Conservation (phyloP, 495 filamentous ascomycete genomes). For the Xeromyces bisporus region DNA sequence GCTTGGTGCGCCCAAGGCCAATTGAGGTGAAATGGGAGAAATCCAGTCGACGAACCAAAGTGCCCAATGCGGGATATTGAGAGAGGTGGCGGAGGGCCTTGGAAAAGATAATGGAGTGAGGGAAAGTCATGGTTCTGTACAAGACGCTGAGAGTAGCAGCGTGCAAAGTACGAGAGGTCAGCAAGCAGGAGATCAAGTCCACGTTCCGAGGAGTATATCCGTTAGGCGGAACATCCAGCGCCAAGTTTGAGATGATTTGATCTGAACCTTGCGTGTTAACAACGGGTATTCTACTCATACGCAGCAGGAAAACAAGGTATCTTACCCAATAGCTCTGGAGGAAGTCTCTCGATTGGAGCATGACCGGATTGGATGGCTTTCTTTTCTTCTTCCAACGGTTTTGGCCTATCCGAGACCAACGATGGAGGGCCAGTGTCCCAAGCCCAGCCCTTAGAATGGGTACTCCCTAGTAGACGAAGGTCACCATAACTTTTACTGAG, state of each 20-base stretch:
- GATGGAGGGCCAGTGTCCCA: conserved; percentile 29
- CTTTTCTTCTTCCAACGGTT: conserved; percentile 13
- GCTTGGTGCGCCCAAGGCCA: conserved; percentile 60
- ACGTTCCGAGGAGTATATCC: conserved; percentile 64
- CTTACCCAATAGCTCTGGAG: conserved; percentile 58
- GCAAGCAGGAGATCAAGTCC: conserved; percentile 61
- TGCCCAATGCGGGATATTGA: conserved; percentile 53
- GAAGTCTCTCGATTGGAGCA: conserved; percentile 45
- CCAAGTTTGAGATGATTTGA: conserved; percentile 59
- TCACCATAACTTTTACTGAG: conserved; percentile 60
- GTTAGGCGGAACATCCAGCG: conserved; percentile 60
- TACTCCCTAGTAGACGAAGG: conserved; percentile 36
- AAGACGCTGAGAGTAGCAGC: conserved; percentile 60
- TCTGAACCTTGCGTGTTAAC: no score
- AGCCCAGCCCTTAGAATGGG: conserved; percentile 34
- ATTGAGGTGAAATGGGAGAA: conserved; percentile 82
- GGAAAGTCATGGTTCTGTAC: conserved; percentile 71
- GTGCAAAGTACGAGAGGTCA: conserved; percentile 61
- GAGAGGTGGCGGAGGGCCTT: conserved; percentile 63
- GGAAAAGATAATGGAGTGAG: conserved; percentile 71
- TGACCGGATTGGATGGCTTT: conserved; percentile 7
- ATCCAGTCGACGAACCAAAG: conserved; percentile 65
- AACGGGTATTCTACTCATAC: no score
- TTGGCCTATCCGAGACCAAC: conserved; percentile 10
- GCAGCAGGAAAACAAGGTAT: conserved; percentile 5